A percentile compares a stretch with the other conserved stretches of the same genome.
phyloP scores from a whole-genome alignment of 1,284 basidiomycete genomes.

The Exsudoporus floridanus region DNA sequence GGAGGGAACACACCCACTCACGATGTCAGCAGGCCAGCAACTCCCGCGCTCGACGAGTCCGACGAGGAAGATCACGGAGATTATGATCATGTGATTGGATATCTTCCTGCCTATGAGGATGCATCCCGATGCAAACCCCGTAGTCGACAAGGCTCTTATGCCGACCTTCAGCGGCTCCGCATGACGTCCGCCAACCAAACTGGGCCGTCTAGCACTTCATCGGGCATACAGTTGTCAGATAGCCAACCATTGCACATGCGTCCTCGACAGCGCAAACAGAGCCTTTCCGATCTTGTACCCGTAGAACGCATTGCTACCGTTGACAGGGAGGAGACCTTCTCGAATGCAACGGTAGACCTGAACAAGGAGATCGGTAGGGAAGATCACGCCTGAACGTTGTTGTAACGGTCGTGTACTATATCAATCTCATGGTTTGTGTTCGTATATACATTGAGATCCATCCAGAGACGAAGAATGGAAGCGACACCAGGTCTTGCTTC shows the following conservation, averaged over 20 bases:
- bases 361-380: conserved; percentile 58
- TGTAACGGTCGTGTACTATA: conserved; percentile 17
- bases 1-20: conserved; percentile 52
- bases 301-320: conserved; percentile 62
- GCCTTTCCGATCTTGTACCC: conserved; percentile 60
- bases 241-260: conserved; percentile 47
- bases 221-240: conserved; percentile 30
- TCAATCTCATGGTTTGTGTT: conserved; percentile 24
- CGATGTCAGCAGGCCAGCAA: conserved; percentile 62
- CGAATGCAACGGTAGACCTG: conserved; percentile 58
- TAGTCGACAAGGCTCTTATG: conserved; percentile 73
- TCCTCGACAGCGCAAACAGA: conserved; percentile 56
- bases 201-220: conserved; percentile 13
- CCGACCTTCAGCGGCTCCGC: conserved; percentile 71
- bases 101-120: conserved; percentile 54
- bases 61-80: conserved; percentile 80
- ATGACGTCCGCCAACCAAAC: conserved; percentile 34
- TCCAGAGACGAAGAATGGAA: conserved; percentile 6
- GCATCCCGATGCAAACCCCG: conserved; percentile 46
- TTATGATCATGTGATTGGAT: conserved; percentile 74
- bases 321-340: conserved; percentile 51
- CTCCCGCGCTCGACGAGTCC: conserved; percentile 69
- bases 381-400: conserved; percentile 28
- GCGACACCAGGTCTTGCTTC: conserved; percentile 27
- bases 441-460: conserved; percentile 33